Conservation (phyloP, 2,329 filamentous ascomycete genomes). For the Leptographium procerum region DNA sequence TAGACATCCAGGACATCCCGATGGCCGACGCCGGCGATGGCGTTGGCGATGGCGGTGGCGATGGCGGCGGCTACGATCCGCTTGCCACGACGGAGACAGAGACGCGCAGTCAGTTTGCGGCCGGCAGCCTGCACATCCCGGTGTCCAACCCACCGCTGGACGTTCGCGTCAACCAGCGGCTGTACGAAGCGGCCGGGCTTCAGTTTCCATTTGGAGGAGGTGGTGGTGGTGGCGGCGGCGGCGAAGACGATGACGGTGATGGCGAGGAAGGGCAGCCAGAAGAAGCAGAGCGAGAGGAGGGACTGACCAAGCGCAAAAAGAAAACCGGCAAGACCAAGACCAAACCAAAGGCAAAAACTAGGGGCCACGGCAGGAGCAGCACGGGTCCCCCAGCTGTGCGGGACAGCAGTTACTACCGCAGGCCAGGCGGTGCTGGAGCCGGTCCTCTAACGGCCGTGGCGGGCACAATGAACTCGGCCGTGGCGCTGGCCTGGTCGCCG, state of each 20-base stretch:
- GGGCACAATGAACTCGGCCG: conserved; percentile 41
- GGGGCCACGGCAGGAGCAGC: background rate
- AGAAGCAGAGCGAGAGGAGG: conserved; percentile 2
- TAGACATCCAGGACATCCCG: background rate
- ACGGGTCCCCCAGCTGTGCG: background rate
- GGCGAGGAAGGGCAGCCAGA: too few species aligned
- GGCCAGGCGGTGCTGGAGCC: conserved; percentile 28
- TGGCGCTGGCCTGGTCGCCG: conserved; percentile 46
- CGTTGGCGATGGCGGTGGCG: conserved; percentile 12
- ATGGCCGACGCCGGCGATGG: conserved; percentile 3
- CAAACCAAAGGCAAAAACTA: background rate
- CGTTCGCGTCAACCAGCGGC: conserved; percentile 31
- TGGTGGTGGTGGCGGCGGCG: conserved; percentile 13
- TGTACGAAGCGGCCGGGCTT: conserved; percentile 28
- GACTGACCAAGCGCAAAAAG: too few species aligned
- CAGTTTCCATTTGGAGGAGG: conserved; percentile 18
- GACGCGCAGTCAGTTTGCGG: conserved; percentile 21
- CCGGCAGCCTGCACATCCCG: conserved; percentile 22
- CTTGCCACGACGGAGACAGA: conserved; percentile 8
- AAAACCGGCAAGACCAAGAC: background rate
- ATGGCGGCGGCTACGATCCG: background rate
- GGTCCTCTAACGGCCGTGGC: conserved; percentile 36
- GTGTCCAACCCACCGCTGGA: conserved; percentile 25
- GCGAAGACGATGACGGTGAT: conserved; percentile 11
- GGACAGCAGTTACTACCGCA: background rate